Conservation (phyloP, 441 rosid genomes). For the Eutrema salsugineum region DNA sequence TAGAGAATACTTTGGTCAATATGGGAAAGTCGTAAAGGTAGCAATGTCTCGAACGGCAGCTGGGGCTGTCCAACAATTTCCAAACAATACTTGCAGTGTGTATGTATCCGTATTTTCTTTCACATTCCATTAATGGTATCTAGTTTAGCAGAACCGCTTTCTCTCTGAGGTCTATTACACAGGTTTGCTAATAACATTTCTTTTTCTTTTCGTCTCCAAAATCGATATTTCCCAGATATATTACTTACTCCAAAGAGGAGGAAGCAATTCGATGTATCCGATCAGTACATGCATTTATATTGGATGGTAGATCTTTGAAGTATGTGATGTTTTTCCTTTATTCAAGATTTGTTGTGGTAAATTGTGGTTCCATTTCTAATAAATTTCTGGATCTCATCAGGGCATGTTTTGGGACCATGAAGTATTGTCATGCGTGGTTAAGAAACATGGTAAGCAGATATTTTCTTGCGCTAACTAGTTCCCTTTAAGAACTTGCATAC, state of each 20-base stretch:
- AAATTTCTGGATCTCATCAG: constrained; percentile 25
- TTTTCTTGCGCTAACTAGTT: constrained; percentile 1
- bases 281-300: constrained; percentile 49
- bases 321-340: constrained; percentile 27
- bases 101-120: constrained; percentile 38
- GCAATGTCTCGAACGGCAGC: constrained; percentile 60
- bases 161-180: constrained; percentile 2
- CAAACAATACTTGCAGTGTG: constrained; percentile 77
- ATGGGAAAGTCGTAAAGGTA: constrained; percentile 72
- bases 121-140: neutral
- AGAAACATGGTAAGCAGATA: constrained; percentile 48
- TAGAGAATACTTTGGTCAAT: constrained; percentile 61
- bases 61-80: constrained; percentile 58
- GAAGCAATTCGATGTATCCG: constrained; percentile 67
- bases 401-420: constrained; percentile 75
- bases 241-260: constrained; percentile 58
- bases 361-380: neutral
- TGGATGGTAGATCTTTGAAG: constrained; percentile 60
- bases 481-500: neutral
- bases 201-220: constrained; percentile 3
- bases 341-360: neutral
- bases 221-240: constrained; percentile 37
- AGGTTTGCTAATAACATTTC: constrained; percentile 5
- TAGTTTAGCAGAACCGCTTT: neutral
- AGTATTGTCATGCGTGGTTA: constrained; percentile 79